Conservation (phyloP, 441 rosid genomes). For the Viola pubescens region DNA sequence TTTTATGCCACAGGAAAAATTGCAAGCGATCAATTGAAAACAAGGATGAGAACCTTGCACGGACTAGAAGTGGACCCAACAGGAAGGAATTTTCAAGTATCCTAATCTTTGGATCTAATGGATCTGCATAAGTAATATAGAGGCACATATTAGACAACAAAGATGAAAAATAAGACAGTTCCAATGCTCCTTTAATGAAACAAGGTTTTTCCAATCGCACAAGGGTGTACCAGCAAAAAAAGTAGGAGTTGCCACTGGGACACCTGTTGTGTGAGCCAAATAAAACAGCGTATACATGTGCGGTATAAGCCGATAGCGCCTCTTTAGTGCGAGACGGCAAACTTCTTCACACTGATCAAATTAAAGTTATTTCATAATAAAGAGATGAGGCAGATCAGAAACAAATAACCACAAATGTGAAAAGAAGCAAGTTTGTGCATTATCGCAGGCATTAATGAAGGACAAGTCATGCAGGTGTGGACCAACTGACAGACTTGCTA, state of each 20-base stretch:
- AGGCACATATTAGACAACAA: background rate
- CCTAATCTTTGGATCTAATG: conserved; percentile 64
- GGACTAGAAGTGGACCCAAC: conserved; percentile 73
- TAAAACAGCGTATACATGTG: conserved; percentile 85
- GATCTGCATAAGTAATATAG: conserved; percentile 45
- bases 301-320: conserved; percentile 86
- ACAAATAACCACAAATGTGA: background rate
- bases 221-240: conserved; percentile 69
- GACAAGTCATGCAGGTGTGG: too few relatives aligned
- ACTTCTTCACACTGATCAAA: conserved; percentile 82
- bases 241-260: conserved; percentile 74
- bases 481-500: too few relatives aligned
- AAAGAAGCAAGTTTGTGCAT: background rate
- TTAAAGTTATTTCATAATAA: conserved; percentile 12
- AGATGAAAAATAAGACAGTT: conserved; percentile 8
- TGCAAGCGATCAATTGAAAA: conserved; percentile 6
- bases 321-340: conserved; percentile 80
- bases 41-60: conserved; percentile 50
- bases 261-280: conserved; percentile 74
- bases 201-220: conserved; percentile 5
- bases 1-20: background rate
- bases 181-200: conserved; percentile 10
- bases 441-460: too few relatives aligned
- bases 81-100: conserved; percentile 73
- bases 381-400: conserved; percentile 5